phyloP scores from a whole-genome alignment of 768 basidiomycete genomes.

The Mycena kentingensis region DNA sequence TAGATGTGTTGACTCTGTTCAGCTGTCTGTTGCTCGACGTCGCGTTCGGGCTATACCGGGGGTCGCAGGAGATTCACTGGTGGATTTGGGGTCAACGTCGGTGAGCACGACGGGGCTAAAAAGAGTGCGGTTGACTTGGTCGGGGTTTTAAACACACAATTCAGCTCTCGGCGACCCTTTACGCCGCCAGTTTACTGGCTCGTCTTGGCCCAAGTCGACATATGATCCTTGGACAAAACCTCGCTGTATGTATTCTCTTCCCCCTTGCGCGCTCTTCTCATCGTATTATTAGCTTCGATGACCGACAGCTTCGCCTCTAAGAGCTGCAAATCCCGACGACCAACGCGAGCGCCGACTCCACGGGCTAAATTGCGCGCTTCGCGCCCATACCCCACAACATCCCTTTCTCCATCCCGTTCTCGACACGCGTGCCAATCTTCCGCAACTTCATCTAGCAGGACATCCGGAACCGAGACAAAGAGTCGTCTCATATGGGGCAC shows the following conservation, averaged over 20 bases:
- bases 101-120: slow-evolving; percentile 32
- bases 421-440: slow-evolving; percentile 87
- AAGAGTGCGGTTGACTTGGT: slow-evolving; percentile 54
- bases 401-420: slow-evolving; percentile 93
- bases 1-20: slow-evolving; percentile 80
- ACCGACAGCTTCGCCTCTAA: slow-evolving; percentile 50
- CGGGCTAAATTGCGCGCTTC: slow-evolving; percentile 72
- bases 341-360: slow-evolving; percentile 41
- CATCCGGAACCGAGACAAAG: slow-evolving; percentile 28
- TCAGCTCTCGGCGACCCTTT: slow-evolving; percentile 82
- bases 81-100: too few species aligned
- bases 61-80: slow-evolving; percentile 41
- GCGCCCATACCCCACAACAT: slow-evolving; percentile 94
- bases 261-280: background rate
- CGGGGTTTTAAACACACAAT: slow-evolving; percentile 12
- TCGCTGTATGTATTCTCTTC: slow-evolving; percentile 59
- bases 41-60: slow-evolving; percentile 70
- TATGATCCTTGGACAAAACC: slow-evolving; percentile 77
- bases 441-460: slow-evolving; percentile 79
- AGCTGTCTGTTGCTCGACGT: slow-evolving; percentile 81
- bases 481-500: slow-evolving; percentile 22
- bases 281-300: slow-evolving; percentile 5
- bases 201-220: slow-evolving; percentile 49
- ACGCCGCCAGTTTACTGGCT: slow-evolving; percentile 87
- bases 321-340: slow-evolving; percentile 53